Base-by-base conservation (phyloP, 805 yeast genomes). In the Schwanniomyces pseudopolymorphus region DNA sequence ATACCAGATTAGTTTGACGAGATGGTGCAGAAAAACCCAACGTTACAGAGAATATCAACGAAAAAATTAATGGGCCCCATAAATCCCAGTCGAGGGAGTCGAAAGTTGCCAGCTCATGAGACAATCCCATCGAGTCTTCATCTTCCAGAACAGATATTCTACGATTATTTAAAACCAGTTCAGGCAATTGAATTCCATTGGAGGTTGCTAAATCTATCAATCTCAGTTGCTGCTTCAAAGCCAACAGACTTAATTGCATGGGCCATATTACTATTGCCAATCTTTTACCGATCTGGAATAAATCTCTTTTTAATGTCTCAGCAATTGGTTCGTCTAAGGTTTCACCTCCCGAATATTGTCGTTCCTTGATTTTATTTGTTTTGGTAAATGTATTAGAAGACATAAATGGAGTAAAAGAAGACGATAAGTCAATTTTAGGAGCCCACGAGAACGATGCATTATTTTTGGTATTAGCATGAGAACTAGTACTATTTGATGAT, bases 41-140 rank as follows among this genome's bases (percentile, higher is more conserved):
- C 19, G 77, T 66, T 21, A 83, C 78, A 3, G 87, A 69, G 45
- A 80, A 79, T 26, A 72, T 58, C 46, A 85, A 67, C 10, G 84
- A 77, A 57, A 84, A 85, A 25, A 84, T 68, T 45, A 84, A 66
- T 5, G 90, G 90, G 2, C 90, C 90, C 89, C 89, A 80, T 42
- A 80, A 61, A 59, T 80, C 85, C 85, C 85, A 80, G 45, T 80
- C 84, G 43, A 79, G 57, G 16, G 47, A 27, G 16, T 28, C 47
- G 24, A 38, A 33, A 8, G 47, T 53, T 14, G 52, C 36, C 22
- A 51, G 43, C 3, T 59, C 66, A 35, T 39, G 36, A 11, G 50
- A 39, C 25, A 50, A 51, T 10, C 70, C 71, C 44, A 65, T 63
- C 16, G 57, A 56, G 19, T 65, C 67, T 27, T 67, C 72, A 21